These are phyloP conservation scores for Blastobotrys apis DNA, from an alignment of 1,139 yeast genomes.

Conservation along the genomic window DNA sequence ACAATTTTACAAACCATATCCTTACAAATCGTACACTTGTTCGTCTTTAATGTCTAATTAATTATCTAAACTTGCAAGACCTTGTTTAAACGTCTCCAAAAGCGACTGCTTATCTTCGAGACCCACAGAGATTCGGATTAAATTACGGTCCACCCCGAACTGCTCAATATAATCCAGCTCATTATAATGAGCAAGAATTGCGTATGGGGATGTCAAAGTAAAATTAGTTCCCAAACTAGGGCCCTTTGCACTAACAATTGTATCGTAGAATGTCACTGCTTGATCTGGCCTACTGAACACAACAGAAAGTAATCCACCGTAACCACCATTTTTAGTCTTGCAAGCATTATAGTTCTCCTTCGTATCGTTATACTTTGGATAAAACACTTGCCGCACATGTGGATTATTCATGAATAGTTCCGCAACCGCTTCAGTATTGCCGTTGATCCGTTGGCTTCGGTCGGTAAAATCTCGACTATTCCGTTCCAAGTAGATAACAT, in stretches of 20 bases:
- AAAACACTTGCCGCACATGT: conserved; percentile 56
- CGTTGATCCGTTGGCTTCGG: conserved; percentile 63
- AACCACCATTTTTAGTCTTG: conserved; percentile 72
- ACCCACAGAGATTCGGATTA: conserved; percentile 85
- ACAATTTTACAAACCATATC: too few species aligned
- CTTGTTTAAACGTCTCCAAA: conserved; percentile 38
- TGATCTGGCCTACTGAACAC: conserved; percentile 62
- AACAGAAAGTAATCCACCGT: conserved; percentile 85
- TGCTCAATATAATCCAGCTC: conserved; percentile 78
- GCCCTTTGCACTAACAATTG: conserved; percentile 75
- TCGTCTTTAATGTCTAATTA: too few species aligned
- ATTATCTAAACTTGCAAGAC: too few species aligned
- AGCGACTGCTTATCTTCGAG: conserved; percentile 43
- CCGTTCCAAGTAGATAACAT: conserved; percentile 85
- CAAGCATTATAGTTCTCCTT: conserved; percentile 65
- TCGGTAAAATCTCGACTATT: conserved; percentile 83
- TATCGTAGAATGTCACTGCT: conserved; percentile 73
- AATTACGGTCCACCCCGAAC: conserved; percentile 79
- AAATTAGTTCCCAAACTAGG: conserved; percentile 94
- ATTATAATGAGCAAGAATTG: conserved; percentile 80
- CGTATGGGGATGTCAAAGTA: conserved; percentile 87
- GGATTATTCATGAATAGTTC: conserved; percentile 36
- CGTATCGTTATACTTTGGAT: conserved; percentile 59
- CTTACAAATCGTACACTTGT: too few species aligned
- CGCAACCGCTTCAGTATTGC: conserved; percentile 57